A percentile compares a stretch with the other conserved stretches of the same genome.
Evolutionary conservation across 352 stramenopile genomes (phyloP).

Genomic region (Thraustotheca clavata): DNA sequence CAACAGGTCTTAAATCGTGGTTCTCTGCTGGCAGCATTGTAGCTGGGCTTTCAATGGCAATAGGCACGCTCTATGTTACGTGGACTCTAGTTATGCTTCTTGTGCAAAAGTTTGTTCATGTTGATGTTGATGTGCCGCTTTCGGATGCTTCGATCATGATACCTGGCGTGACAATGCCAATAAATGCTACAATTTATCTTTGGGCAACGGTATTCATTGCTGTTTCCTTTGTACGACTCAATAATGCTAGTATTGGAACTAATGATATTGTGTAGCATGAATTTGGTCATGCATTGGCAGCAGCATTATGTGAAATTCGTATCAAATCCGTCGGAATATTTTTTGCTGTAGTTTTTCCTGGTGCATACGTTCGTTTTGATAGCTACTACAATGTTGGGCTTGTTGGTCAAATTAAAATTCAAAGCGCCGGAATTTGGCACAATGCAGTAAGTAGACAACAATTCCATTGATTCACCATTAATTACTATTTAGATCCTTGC

Average conservation of each 20-base stretch:
- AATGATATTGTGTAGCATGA: conserved; percentile 16
- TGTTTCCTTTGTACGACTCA: conserved; percentile 7
- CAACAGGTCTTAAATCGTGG: conserved; percentile 15
- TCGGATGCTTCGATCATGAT: conserved; percentile 15
- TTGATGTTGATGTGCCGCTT: conserved; percentile 9
- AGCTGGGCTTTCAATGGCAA: background rate
- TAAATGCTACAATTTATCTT: conserved; percentile 8
- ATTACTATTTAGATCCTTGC: background rate
- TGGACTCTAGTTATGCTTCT: conserved; percentile 11
- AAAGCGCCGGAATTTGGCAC: conserved; percentile 22
- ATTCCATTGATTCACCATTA: background rate
- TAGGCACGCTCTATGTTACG: conserved; percentile 6
- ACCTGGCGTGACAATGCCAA: conserved; percentile 17
- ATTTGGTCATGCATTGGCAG: conserved; percentile 20
- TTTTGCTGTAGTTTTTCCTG: conserved; percentile 18
- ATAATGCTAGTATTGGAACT: background rate
- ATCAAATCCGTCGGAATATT: conserved; percentile 19
- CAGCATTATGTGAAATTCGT: conserved; percentile 17
- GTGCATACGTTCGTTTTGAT: conserved; percentile 20
- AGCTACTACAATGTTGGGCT: conserved; percentile 22
- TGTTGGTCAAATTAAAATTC: conserved; percentile 19
- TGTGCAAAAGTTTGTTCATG: background rate
- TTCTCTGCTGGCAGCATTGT: conserved; percentile 14
- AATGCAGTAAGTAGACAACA: background rate
- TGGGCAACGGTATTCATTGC: conserved; percentile 17